These are phyloP conservation scores for Diaporthe humulicola DNA, from an alignment of 2,329 filamentous ascomycete species.

Conservation along the genomic window DNA sequence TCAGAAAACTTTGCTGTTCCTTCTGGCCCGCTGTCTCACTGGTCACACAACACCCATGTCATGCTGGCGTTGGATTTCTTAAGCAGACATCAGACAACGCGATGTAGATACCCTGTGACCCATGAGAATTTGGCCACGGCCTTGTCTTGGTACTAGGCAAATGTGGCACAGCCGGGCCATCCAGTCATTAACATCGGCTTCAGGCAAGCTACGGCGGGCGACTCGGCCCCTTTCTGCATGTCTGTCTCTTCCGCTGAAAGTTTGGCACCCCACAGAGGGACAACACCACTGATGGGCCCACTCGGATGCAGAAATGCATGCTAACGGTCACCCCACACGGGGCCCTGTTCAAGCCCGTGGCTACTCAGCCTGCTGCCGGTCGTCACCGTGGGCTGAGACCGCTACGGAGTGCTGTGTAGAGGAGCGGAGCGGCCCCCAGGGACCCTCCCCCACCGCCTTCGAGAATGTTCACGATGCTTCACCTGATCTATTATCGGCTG, in stretches of 20 bases:
- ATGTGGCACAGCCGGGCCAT: constrained; percentile 1
- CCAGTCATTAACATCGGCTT: constrained; percentile 4
- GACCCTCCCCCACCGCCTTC: constrained; percentile 20
- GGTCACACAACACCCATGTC: constrained; percentile 31
- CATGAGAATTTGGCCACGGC: background rate
- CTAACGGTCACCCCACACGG: constrained; percentile 23
- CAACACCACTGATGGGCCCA: constrained; percentile 29
- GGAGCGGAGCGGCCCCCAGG: constrained; percentile 18
- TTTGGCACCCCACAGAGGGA: constrained; percentile 21
- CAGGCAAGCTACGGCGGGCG: constrained; percentile 27
- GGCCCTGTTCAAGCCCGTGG: constrained; percentile 13
- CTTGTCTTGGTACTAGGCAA: background rate
- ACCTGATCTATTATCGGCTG: constrained; percentile 4
- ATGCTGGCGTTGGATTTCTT: background rate
- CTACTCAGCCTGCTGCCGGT: constrained; percentile 14
- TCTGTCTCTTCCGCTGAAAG: background rate
- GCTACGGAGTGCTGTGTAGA: background rate
- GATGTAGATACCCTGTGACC: background rate
- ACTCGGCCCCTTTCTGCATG: constrained; percentile 21
- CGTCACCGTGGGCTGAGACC: constrained; percentile 26
- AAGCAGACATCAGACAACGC: constrained; percentile 20
- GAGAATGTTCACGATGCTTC: constrained; percentile 36
- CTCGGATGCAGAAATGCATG: constrained; percentile 16
- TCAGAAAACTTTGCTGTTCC: background rate
- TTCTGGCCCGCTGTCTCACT: constrained; percentile 3